These are phyloP conservation scores for Lodderomyces beijingensis DNA, from an alignment of 1,139 yeast genomes.

Conservation along the genomic window DNA sequence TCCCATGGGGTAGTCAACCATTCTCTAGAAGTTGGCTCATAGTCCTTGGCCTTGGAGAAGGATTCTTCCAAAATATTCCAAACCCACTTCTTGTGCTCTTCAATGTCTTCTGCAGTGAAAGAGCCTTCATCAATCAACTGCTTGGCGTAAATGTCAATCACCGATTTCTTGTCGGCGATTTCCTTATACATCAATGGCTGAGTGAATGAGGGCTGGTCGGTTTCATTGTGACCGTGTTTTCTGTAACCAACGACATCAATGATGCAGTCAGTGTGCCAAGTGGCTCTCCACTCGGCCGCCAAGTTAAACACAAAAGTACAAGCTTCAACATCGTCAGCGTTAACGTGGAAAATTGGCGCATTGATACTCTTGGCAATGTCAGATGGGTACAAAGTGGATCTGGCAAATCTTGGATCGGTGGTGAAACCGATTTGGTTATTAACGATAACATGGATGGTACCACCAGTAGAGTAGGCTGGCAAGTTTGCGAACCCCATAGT, in stretches of 20 bases:
- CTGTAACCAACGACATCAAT: slow-evolving; percentile 98
- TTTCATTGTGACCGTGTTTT: slow-evolving; percentile 98
- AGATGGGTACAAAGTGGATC: slow-evolving; percentile 97
- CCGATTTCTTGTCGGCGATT: slow-evolving; percentile 85
- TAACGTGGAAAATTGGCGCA: slow-evolving; percentile 98
- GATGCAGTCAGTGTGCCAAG: slow-evolving; percentile 93
- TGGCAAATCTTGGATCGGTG: slow-evolving; percentile 94
- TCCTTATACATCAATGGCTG: slow-evolving; percentile 96
- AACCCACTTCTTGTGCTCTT: slow-evolving; percentile 97
- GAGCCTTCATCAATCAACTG: slow-evolving; percentile 82
- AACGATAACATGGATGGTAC: slow-evolving; percentile 92
- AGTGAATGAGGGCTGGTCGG: slow-evolving; percentile 98
- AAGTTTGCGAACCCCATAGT: slow-evolving; percentile 91
- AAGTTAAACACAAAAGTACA: slow-evolving; percentile 86
- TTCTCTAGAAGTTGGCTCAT: slow-evolving; percentile 88
- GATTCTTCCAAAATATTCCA: slow-evolving; percentile 93
- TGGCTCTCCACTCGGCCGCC: slow-evolving; percentile 98
- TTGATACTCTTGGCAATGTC: slow-evolving; percentile 95
- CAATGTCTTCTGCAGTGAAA: slow-evolving; percentile 84
- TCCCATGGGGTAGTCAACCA: slow-evolving; percentile 99
- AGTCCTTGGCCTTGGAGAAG: slow-evolving; percentile 81
- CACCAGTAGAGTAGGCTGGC: slow-evolving; percentile 97
- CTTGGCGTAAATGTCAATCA: slow-evolving; percentile 78
- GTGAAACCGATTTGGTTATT: slow-evolving; percentile 99
- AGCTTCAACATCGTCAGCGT: slow-evolving; percentile 96